Percentiles rank a stretch among this genome's conserved stretches.
phyloP scores from a whole-genome alignment of 2,329 filamentous ascomycete genomes.

The Colletotrichum sp. region DNA sequence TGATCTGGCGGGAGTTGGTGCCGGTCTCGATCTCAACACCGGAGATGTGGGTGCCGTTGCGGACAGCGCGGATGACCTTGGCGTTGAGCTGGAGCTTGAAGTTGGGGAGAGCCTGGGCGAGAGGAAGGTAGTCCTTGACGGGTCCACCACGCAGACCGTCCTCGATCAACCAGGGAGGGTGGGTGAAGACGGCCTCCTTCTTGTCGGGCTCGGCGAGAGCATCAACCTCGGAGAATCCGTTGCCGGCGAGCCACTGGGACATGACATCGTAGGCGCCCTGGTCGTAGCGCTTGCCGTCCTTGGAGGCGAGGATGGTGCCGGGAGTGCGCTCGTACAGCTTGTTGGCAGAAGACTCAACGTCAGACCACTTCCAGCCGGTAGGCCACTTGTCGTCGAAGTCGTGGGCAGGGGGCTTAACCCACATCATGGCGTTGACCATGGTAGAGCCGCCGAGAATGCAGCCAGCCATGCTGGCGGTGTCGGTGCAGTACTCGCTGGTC shows the following conservation, averaged over 20 bases:
- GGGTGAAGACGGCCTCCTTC: conserved; percentile 22
- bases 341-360: conserved; percentile 20
- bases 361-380: conserved; percentile 22
- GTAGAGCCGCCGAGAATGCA: conserved; percentile 36
- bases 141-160: conserved; percentile 23
- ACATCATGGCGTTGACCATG: conserved; percentile 31
- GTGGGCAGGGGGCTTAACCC: conserved; percentile 24
- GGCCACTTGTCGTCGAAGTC: conserved; percentile 24
- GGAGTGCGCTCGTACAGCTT: conserved; percentile 23
- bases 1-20: conserved; percentile 19
- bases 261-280: conserved; percentile 19
- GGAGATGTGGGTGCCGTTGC: conserved; percentile 34
- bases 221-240: conserved; percentile 22
- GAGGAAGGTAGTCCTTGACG: conserved; percentile 40
- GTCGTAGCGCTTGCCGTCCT: conserved; percentile 25
- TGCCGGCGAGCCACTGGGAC: conserved; percentile 18
- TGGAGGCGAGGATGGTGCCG: conserved; percentile 20
- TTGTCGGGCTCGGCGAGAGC: conserved; percentile 20
- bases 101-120: conserved; percentile 39
- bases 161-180: conserved; percentile 23
- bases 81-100: conserved; percentile 31
- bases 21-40: conserved; percentile 32
- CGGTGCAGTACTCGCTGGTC: conserved; percentile 27
- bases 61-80: conserved; percentile 25
- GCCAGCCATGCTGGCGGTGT: conserved; percentile 30